A percentile compares a stretch with the other conserved stretches of the same genome.
Conservation (phyloP, 345 rosid species). For the Citrus trifoliata region DNA sequence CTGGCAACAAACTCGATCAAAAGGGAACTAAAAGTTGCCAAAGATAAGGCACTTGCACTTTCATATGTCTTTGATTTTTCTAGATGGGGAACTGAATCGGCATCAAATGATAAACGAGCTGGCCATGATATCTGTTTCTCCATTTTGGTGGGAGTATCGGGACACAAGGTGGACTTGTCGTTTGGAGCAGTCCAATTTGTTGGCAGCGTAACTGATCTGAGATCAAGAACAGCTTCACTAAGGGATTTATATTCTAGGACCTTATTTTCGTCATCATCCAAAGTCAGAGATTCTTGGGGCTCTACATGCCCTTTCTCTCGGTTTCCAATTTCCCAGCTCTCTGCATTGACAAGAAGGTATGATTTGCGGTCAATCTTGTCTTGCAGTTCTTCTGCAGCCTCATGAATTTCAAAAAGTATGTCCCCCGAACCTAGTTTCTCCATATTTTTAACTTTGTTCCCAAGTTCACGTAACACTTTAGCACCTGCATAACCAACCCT, state of each 20-base stretch:
- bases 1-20: conserved; percentile 88
- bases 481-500: conserved; percentile 75
- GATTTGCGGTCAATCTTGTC: conserved; percentile 73
- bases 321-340: conserved; percentile 83
- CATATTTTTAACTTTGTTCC: conserved; percentile 73
- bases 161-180: conserved; percentile 9
- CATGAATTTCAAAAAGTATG: conserved; percentile 59
- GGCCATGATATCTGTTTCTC: conserved; percentile 67
- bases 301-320: conserved; percentile 35
- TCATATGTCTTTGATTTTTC: conserved; percentile 72
- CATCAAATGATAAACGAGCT: conserved; percentile 29
- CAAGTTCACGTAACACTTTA: conserved; percentile 66
- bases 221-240: conserved; percentile 75
- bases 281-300: conserved; percentile 49
- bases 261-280: conserved; percentile 42
- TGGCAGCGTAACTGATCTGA: conserved; percentile 32
- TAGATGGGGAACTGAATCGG: conserved; percentile 24
- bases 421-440: conserved; percentile 68
- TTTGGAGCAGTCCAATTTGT: conserved; percentile 19
- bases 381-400: conserved; percentile 84
- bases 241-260: conserved; percentile 54
- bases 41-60: conserved; percentile 82
- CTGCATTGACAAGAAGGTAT: conserved; percentile 79
- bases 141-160: conserved; percentile 19
- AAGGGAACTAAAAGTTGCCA: conserved; percentile 86